Base-by-base conservation (phyloP, 2,329 filamentous ascomycete genomes). In the Epichloe brachyelytri region DNA sequence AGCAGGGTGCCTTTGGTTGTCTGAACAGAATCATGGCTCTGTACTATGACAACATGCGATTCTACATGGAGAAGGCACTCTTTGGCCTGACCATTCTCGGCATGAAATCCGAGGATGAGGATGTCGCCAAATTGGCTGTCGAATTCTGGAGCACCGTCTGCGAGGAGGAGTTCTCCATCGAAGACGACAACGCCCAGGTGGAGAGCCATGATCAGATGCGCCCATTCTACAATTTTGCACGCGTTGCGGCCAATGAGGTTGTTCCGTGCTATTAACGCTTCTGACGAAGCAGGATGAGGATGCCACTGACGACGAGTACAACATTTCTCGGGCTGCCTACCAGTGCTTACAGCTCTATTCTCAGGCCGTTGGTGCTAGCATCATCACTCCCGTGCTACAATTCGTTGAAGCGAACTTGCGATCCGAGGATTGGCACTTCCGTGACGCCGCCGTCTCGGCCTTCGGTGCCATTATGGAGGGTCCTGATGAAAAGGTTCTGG, bases 61-160 rank as follows among this genome's bases (percentile, higher is more conserved):
- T 96, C 72, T 98, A 98, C 75, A 98, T 98, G 93, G 93, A 98
- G 77, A 97, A 97, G 80, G 93, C 93, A 37, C 79, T 98, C 43
- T 98, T 98, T 62, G 93, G 93, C 53, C 78, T 98, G 40, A 98
- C 93, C 39, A 95, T 98, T 56, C 83, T 95, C 66, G 93, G 93
- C 59, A 98, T 98, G 93, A 96, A 95, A 80, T 94, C 83, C 62
- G 85, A 90, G 7, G 93, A 98, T 61, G 93, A 98, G 69, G 93
- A 98, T 66, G 93, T 98, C 50, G 87, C 93, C 55, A 98, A 98
- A 78, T 78, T 98, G 51, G 93, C 93, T 38, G 89, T 98, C 58
- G 93, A 98, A 68, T 98, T 98, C 74, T 98, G 93, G 93, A 97
- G 91, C 75, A 96, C 93, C n/a, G 93, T 98, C 46, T 98, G 93